phyloP scores from a whole-genome alignment of 768 basidiomycete genomes.

The Boletus vermiculosoides region DNA sequence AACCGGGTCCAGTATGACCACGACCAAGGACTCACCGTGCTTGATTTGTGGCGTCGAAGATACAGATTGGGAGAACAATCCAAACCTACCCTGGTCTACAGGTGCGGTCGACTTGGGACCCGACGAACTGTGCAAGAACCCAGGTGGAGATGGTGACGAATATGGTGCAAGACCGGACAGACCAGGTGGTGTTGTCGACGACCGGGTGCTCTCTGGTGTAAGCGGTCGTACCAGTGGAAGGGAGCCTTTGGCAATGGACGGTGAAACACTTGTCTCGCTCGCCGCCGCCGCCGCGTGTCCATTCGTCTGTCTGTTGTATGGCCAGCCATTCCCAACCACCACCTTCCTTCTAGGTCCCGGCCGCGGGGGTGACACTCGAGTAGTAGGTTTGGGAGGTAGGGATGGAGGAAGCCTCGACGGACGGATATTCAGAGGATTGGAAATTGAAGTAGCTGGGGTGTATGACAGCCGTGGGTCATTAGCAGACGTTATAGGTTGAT shows the following conservation, averaged over 20 bases:
- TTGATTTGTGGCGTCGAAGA: conserved; percentile 29
- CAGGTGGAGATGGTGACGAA: conserved; percentile 36
- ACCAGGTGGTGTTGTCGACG: conserved; percentile 34
- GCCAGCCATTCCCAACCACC: conserved; percentile 52
- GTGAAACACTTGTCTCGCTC: conserved; percentile 15
- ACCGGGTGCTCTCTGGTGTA: conserved; percentile 34
- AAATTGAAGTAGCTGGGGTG: conserved; percentile 42
- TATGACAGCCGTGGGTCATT: conserved; percentile 35
- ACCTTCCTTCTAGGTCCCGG: conserved; percentile 22
- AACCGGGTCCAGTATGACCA: background rate
- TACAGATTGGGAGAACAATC: conserved; percentile 15
- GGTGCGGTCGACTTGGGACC: conserved; percentile 21
- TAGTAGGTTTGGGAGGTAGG: conserved; percentile 4
- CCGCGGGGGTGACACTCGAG: conserved; percentile 14
- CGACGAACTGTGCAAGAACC: conserved; percentile 33
- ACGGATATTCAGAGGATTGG: conserved; percentile 55
- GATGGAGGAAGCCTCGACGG: conserved; percentile 39
- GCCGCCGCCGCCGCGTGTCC: conserved; percentile 20
- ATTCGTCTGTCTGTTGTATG: conserved; percentile 31
- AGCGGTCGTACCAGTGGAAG: conserved; percentile 19
- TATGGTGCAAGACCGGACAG: conserved; percentile 33
- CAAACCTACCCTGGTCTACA: conserved; percentile 21
- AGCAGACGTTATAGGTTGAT: conserved; percentile 30
- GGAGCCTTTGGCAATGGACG: conserved; percentile 9
- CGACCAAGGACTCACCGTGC: conserved; percentile 22